Base-by-base conservation (phyloP, 2,329 filamentous ascomycete genomes). In the Tympanopsis confertula region DNA sequence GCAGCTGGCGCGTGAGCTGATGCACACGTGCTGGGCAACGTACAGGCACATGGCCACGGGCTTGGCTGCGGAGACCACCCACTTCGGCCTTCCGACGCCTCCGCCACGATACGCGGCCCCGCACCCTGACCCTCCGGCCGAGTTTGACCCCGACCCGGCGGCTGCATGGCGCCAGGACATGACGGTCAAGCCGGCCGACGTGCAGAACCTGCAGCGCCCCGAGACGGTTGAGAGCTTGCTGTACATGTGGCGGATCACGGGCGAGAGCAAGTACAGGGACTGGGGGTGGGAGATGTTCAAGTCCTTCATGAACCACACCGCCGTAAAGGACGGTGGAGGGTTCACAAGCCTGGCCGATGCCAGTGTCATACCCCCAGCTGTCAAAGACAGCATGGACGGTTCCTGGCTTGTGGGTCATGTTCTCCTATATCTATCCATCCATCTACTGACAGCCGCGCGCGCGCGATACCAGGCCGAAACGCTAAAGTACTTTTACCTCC, bases 211-310 rank as follows among this genome's bases (percentile, higher is more conserved):
- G 7, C 82, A 86, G 51, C 67, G 82, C 15, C 82, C 83, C 0
- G 82, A 87, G 56, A 85, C 82, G 0, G 70, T 86, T 19, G 82
- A 87, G 54, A 79, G 71, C 35, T 60, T 87, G 36, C 80, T 86
- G 52, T 80, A 86, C 53, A 82, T 87, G 74, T 87, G 81, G 69
- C 73, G 82, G 36, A 82, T 87, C 49, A 86, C 82, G 0, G 78
- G 77, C 4, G 78, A 87, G 45, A 67, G 71, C 12, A 74, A 71
- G 35, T 86, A 86, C 52, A 66, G 81, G 5, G 68, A 85, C 42
- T 82, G 78, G 76, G 82, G 82, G 13, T 87, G 82, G 82, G 67
- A 80, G 46, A 86, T 87, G 69, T 87, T 86, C 55, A 67, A 81
- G 48, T 65, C 71, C 0, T 86, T 86, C 48, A 59, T 80, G 47